Percentiles rank a stretch among this genome's conserved stretches.
phyloP scores from a whole-genome alignment of 2,329 filamentous ascomycete genomes.

The Sporothrix luriei region DNA sequence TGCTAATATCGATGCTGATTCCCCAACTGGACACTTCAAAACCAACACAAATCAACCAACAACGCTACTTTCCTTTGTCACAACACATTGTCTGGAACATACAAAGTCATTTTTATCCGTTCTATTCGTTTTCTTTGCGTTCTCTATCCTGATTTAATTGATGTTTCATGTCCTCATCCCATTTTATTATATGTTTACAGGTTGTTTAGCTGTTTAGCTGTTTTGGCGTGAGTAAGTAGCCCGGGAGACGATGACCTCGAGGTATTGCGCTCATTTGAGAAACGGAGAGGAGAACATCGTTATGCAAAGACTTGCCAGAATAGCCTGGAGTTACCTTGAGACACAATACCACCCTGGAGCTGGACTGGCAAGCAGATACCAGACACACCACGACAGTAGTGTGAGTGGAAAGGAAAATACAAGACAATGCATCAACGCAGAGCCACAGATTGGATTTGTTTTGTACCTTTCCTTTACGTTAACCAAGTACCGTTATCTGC shows the following conservation, averaged over 20 bases:
- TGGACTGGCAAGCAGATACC: background rate
- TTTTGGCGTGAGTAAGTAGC: background rate
- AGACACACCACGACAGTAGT: background rate
- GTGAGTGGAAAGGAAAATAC: background rate
- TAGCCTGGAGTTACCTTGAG: too few species aligned
- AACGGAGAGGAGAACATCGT: background rate
- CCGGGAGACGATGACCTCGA: background rate
- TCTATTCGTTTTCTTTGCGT: slow-evolving; percentile 15
- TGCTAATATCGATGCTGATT: slow-evolving; percentile 41
- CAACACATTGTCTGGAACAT: slow-evolving; percentile 18
- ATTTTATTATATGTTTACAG: slow-evolving; percentile 17
- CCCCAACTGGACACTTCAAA: background rate
- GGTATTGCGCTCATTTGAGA: background rate
- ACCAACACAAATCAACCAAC: background rate
- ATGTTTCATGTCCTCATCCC: slow-evolving; percentile 20
- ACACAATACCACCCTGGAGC: background rate
- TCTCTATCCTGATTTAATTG: slow-evolving; percentile 24
- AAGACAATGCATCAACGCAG: background rate
- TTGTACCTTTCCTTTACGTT: background rate
- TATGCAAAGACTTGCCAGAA: too few species aligned
- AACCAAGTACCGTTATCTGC: background rate
- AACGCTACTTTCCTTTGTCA: slow-evolving; percentile 23
- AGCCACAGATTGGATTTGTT: slow-evolving; percentile 26
- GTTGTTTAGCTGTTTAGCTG: background rate
- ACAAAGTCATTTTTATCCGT: background rate